Base-by-base conservation (phyloP, 2,329 filamentous ascomycete species). In the Calonectria montana region DNA sequence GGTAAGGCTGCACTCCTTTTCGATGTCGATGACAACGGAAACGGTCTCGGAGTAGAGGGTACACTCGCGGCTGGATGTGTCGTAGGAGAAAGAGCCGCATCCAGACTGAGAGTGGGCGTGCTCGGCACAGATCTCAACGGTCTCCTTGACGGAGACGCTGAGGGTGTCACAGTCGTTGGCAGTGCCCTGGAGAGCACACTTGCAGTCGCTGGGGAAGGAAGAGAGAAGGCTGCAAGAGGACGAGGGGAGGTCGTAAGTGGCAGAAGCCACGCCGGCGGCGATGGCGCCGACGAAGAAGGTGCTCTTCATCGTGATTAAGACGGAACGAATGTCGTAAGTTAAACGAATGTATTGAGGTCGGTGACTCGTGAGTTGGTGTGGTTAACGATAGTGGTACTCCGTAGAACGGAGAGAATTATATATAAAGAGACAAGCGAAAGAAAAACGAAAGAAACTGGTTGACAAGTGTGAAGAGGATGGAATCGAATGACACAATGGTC, bases 301-400 rank as follows among this genome's bases (percentile, higher is more conserved):
- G 70, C 78, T 76, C 79, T 83, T 84, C 83, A 84, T 84, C 25
- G 73, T 81, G 72, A 68, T 31, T 75, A 68, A 23, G 37, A 63
- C 16, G 31, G 67, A 74, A 70, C 82, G 75, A 73, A 31, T 76
- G 70, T 70, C 65, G 35, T 59, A 59, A 71, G 68, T 70, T 74
- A 69, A 79, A 79, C 75, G 80, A 81, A 79, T 76, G 80, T 71
- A 76, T 69, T 75, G 74, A 72, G 77, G 74, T 50, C 48, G 70
- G 71, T 67, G 64, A 73, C 76, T 77, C 76, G 61, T 39, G 31
- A 16, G 53, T 59, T 59, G 15, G 39, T 21, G 69, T 35, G 69
- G 13, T 67, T 72, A 70, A 78, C 76, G 55, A 76, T 76, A 77
- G 57, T 71, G 71, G 71, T 73, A 61, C 50, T 71, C 76, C 76